Evolutionary conservation across 768 basidiomycete species (phyloP), one percentile per base, ranked within the genome.

Genomic region (Amanita jacksonii): DNA sequence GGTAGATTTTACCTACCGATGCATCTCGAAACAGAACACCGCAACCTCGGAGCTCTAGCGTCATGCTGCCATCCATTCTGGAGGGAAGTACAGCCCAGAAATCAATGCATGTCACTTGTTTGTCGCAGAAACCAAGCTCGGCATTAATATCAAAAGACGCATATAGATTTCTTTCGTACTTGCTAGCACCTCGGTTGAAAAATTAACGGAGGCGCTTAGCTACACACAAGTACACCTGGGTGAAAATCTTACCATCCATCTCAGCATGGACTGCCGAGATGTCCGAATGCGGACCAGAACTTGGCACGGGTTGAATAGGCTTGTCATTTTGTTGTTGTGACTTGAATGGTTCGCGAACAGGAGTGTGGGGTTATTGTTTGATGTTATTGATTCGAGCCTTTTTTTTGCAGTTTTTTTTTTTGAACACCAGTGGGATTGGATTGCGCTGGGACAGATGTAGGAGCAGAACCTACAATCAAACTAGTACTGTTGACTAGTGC

Each of bases 1-100:
- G n/a, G 45, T 13, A 18, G 27, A 8, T 62, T 2, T 15, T 4
- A 20, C 76, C 8, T 51, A 96, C 93, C 93, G 49, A 97, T 93
- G 61, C 54, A 57, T 53, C 49, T 48, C 45, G 41, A 49, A 51
- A 50, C 57, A 54, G 53, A 53, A 49, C 51, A 52, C 54, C 60
- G 60, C 57, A 62, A 63, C 61, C 62, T 69, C 72, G 72, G 74
- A 76, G 74, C 73, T 73, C 70, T 71, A 73, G 62, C 60, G 69
- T 64, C 62, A 54, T 63, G 59, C 62, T 54, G 24, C 31, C 38
- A 34, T 33, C 23, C 16, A 4, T n/a, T n/a, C n/a, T n/a, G 18
- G 16, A 18, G 20, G 22, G n/a, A 30, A 30, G 36, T 28, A 45
- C 28, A 19, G 38, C 44, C 44, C 44, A 45, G 44, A 35, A 38